Evolutionary conservation across 371 early-diverging fungal species (phyloP), one percentile per base, ranked within the genome.

Genomic region (Mortierella polycephala): DNA sequence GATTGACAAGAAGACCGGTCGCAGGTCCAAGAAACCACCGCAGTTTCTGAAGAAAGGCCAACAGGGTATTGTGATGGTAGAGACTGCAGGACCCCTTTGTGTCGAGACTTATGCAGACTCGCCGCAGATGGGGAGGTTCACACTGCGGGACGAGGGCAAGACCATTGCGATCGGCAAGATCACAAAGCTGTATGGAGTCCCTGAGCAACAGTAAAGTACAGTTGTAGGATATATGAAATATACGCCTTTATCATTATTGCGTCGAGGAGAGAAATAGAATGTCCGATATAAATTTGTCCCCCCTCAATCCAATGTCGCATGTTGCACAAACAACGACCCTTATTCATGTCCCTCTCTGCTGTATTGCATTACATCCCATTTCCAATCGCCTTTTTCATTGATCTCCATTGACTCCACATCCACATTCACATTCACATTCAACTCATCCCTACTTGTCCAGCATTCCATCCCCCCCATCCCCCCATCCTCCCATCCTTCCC

Each of bases 111-210:
- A 90, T 84, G 88, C 85, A 21, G 94, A 95, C 42, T 90, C 91
- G 75, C 94, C 94, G 52, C 97, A 97, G 83, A 86, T 99, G 23
- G 98, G 99, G 53, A 89, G 98, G 54, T 98, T 99, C 85, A 97
- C 96, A 21, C 85, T 99, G 42, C 92, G 98, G 69, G 96, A 97
- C 80, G 96, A 97, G 89, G 93, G 92, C 82, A 83, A 64, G 84
- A 98, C 98, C 11, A 91, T 98, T 82, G 98, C 98, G 39, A 93
- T 98, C 70, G 98, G 98, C 69, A 95, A 95, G 82, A 86, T 97
- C 37, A 89, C 91, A 56, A 95, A 94, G 86, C 83, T 97, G 44
- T n/a, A 46, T 37, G 67, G 67, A 5, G 18, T 45, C 12, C 44
- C 39, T 44, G 14, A 64, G n/a, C 23, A 45, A 18, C 21, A 14